Evolutionary conservation across 108 stramenopile species (phyloP), one percentile per base, ranked within the genome.

Genomic region (Stephanodiscus triporus): DNA sequence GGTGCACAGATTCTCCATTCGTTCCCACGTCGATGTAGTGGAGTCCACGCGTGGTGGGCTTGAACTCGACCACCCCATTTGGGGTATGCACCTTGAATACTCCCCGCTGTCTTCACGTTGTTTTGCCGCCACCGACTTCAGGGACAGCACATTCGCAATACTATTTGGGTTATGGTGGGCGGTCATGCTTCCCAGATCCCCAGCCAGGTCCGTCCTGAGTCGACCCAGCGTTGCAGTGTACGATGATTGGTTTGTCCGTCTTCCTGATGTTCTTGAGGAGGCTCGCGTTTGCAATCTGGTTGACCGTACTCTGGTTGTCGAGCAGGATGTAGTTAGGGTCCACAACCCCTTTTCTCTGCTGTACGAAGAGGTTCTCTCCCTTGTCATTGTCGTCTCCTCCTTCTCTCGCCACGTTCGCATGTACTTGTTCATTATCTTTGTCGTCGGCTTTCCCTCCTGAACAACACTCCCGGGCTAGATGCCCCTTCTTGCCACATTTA

Each of bases 121-220:
- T 1, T 29, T 19, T 43, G 68, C 17, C n/a, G n/a, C n/a, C n/a
- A n/a, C n/a, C n/a, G 61, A 22, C 4, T 24, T 22, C 1, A 53
- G 19, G 0, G 51, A 53, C 19, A 53, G 51, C 34, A 81, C 77
- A 66, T 84, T 80, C 0, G 78, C 82, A 56, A 83, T 74, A 8
- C 77, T 62, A n/a, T 71, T 54, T 8, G 63, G 67, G 51, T 82
- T 34, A 38, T 58, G 77, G 70, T 76, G 81, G 11, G 84, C 83
- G 1, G 20, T 24, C 2, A 53, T 20, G 10, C 19, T n/a, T 34
- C 72, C 77, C 9, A 58, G 30, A 19, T 54, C 19, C 3, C 85
- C 78, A 3, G 38, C n/a, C 0, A 59, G 20, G 36, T 17, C 38
- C 1, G 42, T 57, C 2, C 1, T 45, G 26, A n/a, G 54, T 30